Conservation (phyloP, 495 filamentous ascomycete species). For the Evansstolkia leycettana region DNA sequence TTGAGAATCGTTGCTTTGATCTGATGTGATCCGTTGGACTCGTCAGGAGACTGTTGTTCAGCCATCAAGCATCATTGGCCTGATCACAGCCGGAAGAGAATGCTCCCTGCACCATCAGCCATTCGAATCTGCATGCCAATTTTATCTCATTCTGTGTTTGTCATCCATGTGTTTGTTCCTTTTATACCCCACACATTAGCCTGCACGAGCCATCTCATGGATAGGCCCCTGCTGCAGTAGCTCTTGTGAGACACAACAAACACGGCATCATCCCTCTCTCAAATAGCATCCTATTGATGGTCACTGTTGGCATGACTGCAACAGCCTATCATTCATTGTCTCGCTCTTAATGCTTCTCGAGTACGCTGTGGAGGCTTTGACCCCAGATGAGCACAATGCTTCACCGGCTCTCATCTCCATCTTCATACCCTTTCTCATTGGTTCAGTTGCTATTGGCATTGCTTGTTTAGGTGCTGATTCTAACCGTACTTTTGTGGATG, state of each 20-base stretch:
- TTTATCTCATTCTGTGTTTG: neutral
- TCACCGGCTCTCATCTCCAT: too few relatives aligned
- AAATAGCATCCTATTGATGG: constrained; percentile 11
- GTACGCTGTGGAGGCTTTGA: neutral
- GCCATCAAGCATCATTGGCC: too few relatives aligned
- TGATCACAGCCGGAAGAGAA: too few relatives aligned
- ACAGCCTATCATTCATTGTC: constrained; percentile 12
- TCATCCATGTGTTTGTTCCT: neutral
- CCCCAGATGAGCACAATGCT: too few relatives aligned
- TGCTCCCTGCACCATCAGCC: too few relatives aligned
- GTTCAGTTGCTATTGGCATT: neutral
- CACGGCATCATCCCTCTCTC: constrained; percentile 4
- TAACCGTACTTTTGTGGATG: constrained; percentile 13
- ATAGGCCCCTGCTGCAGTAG: too few relatives aligned
- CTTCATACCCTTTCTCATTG: too few relatives aligned
- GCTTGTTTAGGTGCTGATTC: constrained; percentile 2
- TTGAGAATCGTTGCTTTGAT: constrained; percentile 7
- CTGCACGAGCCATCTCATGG: constrained; percentile 9
- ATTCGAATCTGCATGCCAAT: neutral
- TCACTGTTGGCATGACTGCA: constrained; percentile 12
- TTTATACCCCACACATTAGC: neutral
- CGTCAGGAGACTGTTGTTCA: constrained; percentile 4
- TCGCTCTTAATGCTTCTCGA: neutral
- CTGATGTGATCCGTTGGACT: constrained; percentile 3
- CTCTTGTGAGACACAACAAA: constrained; percentile 8